Conservation (phyloP, 192 early-diverging fungal species). For the Diversispora eburnea region DNA sequence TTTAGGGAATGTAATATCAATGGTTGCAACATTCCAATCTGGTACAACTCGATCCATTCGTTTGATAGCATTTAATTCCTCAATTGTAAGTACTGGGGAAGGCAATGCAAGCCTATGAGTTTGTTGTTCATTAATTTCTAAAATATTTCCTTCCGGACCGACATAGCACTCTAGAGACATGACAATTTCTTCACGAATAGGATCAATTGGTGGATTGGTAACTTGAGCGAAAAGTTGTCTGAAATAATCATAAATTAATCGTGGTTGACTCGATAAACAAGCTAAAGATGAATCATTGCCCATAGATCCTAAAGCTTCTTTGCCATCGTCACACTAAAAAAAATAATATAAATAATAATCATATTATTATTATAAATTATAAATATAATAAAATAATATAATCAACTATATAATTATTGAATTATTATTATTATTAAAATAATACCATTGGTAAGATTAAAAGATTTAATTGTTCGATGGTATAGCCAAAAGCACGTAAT, state of each 20-base stretch:
- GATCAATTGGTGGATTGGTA: conserved; percentile 98
- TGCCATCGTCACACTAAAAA: conserved; percentile 58
- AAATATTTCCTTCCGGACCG: conserved; percentile 90
- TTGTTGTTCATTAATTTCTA: conserved; percentile 79
- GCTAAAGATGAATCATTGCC: conserved; percentile 95
- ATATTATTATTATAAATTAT: background rate
- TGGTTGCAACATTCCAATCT: conserved; percentile 72
- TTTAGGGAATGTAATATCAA: conserved; percentile 85
- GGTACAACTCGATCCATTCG: conserved; percentile 60
- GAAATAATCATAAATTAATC: conserved; percentile 95
- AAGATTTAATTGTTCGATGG: conserved; percentile 88
- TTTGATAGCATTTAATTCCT: conserved; percentile 79
- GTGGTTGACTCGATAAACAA: conserved; percentile 83
- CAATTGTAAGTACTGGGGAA: conserved; percentile 82
- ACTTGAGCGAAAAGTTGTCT: conserved; percentile 97
- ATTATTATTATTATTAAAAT: background rate
- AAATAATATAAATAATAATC: background rate
- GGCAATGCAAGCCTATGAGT: conserved; percentile 74
- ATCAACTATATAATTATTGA: background rate
- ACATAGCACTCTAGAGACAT: conserved; percentile 96
- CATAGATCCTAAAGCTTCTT: conserved; percentile 98
- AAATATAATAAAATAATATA: background rate
- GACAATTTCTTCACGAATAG: conserved; percentile 97
- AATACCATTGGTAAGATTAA: conserved; percentile 85
- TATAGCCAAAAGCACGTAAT: conserved; percentile 85